Evolutionary conservation across 139 green algal species (phyloP).

Genomic region (Closterium sp.): DNA sequence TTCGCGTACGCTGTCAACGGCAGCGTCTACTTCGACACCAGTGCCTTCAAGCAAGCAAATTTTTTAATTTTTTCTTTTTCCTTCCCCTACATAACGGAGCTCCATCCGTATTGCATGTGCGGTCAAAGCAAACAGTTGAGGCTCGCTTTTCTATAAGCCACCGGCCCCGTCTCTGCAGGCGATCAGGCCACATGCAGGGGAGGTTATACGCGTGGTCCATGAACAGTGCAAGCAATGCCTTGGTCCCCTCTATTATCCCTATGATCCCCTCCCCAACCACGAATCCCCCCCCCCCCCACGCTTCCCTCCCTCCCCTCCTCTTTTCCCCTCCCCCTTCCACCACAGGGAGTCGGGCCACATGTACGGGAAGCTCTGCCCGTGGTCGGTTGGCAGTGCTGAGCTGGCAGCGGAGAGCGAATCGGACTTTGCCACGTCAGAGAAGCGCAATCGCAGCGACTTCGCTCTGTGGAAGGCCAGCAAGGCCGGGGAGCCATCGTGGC

Average conservation of each 20-base stretch:
- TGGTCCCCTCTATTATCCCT: neutral
- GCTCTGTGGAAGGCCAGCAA: slow-evolving; percentile 94
- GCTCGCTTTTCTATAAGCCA: no score
- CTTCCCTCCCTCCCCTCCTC: neutral
- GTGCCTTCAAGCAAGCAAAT: slow-evolving; percentile 70
- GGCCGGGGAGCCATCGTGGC: slow-evolving; percentile 90
- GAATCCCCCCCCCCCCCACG: neutral
- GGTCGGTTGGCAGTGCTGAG: slow-evolving; percentile 46
- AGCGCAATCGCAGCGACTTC: slow-evolving; percentile 88
- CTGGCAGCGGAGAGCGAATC: slow-evolving; percentile 67
- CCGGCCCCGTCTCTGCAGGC: no score
- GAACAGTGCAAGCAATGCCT: no score
- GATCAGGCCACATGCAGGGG: no score
- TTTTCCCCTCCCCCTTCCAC: no score
- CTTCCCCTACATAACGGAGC: no score
- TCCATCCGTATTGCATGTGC: no score
- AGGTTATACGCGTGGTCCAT: no score
- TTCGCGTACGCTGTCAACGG: slow-evolving; percentile 72
- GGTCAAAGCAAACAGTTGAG: no score
- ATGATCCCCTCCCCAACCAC: neutral
- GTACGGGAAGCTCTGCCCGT: slow-evolving; percentile 85
- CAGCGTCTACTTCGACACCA: slow-evolving; percentile 95
- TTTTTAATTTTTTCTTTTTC: no score
- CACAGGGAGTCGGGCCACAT: slow-evolving; percentile 62
- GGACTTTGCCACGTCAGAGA: slow-evolving; percentile 72